A percentile compares a stretch with the other conserved stretches of the same genome.
Conservation (phyloP, 2,329 filamentous ascomycete species). For the Xylaria sp. region DNA sequence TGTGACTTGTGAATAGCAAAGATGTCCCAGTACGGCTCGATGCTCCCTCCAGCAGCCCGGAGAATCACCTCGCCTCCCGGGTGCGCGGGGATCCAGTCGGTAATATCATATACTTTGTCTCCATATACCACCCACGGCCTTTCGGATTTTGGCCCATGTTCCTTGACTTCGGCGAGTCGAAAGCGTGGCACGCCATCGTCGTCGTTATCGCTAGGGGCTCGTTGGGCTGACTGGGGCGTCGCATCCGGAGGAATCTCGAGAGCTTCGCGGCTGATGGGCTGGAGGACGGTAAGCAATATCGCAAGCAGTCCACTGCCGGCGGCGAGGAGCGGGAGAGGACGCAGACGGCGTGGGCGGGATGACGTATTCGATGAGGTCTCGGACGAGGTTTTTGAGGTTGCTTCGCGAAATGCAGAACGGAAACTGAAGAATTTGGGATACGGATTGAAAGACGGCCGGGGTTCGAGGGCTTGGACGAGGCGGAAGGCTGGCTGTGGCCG, state of each 20-base stretch:
- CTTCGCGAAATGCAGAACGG: conserved; percentile 18
- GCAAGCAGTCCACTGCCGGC: conserved; percentile 34
- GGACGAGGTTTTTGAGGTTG: conserved; percentile 10
- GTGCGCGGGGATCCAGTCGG: conserved; percentile 67
- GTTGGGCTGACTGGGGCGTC: conserved; percentile 7
- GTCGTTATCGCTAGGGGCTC: conserved; percentile 32
- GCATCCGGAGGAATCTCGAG: conserved; percentile 16
- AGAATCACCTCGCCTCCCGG: conserved; percentile 71
- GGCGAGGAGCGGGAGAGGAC: conserved; percentile 30
- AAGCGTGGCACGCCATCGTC: conserved; percentile 51
- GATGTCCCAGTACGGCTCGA: conserved; percentile 72
- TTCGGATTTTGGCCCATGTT: conserved; percentile 55
- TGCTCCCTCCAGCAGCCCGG: conserved; percentile 63
- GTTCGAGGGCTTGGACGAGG: conserved; percentile 13
- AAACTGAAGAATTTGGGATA: conserved; percentile 17
- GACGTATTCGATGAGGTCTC: conserved; percentile 6
- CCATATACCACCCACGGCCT: conserved; percentile 66
- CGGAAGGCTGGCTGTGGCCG: conserved; percentile 18
- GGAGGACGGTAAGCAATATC: conserved; percentile 30
- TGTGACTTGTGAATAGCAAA: conserved; percentile 69
- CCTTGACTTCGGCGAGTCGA: conserved; percentile 53
- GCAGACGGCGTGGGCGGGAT: conserved; percentile 17
- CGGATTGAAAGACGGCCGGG: conserved; percentile 7
- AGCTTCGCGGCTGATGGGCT: conserved; percentile 26
- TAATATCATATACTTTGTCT: conserved; percentile 71